Conservation (phyloP, 352 stramenopile genomes). For the Phytophthora pistaciae region DNA sequence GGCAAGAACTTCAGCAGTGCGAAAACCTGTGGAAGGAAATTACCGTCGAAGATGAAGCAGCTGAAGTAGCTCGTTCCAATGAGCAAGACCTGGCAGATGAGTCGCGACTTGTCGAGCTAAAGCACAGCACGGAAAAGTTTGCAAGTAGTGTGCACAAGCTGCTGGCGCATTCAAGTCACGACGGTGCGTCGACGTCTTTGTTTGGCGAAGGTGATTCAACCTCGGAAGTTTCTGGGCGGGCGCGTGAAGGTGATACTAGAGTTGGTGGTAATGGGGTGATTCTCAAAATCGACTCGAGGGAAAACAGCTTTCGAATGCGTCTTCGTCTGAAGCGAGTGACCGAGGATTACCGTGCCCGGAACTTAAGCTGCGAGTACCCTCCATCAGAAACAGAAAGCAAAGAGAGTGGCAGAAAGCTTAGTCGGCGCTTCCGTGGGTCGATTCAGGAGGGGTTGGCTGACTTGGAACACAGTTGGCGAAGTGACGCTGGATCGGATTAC, state of each 20-base stretch:
- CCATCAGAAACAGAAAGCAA: conserved; percentile 58
- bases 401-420: conserved; percentile 38
- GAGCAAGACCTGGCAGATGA: conserved; percentile 52
- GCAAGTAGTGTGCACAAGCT: conserved; percentile 83
- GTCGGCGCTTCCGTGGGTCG: conserved; percentile 41
- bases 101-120: conserved; percentile 60
- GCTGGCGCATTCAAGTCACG: conserved; percentile 44
- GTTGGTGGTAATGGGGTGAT: conserved; percentile 39
- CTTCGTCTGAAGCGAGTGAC: conserved; percentile 71
- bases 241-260: background rate
- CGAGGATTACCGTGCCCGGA: conserved; percentile 73
- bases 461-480: conserved; percentile 70
- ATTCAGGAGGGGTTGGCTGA: conserved; percentile 43
- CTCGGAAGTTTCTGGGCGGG: conserved; percentile 1
- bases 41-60: conserved; percentile 43
- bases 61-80: conserved; percentile 27
- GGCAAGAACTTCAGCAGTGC: conserved; percentile 54
- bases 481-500: conserved; percentile 79
- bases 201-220: conserved; percentile 13
- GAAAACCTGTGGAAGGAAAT: conserved; percentile 72
- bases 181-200: conserved; percentile 3
- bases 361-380: conserved; percentile 69
- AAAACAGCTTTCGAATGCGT: conserved; percentile 84
- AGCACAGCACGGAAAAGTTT: conserved; percentile 81
- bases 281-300: conserved; percentile 71